phyloP scores from a whole-genome alignment of 306 rosid genomes.

The Mimosa bimucronata region DNA sequence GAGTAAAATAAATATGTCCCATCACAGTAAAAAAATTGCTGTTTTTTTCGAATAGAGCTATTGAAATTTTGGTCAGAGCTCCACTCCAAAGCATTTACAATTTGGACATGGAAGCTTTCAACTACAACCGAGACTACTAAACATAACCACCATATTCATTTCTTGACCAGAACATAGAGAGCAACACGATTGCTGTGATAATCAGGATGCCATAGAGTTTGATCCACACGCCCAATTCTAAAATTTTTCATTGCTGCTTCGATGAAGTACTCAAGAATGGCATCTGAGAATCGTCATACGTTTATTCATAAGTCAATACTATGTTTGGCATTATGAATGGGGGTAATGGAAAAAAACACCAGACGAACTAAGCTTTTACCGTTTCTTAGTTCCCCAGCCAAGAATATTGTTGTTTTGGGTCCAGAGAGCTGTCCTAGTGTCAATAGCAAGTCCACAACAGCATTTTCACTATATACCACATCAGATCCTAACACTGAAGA shows the following conservation, averaged over 20 bases:
- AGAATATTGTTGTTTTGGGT: constrained; percentile 66
- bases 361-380: constrained; percentile 44
- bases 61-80: neutral
- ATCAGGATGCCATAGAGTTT: constrained; percentile 78
- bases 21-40: neutral
- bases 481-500: constrained; percentile 80
- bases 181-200: constrained; percentile 73
- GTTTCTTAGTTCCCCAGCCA: constrained; percentile 85
- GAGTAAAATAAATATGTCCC: neutral
- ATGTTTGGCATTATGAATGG: constrained; percentile 12
- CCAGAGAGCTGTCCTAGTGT: constrained; percentile 74
- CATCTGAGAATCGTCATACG: constrained; percentile 57
- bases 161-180: constrained; percentile 69
- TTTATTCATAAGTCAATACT: constrained; percentile 30
- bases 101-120: constrained; percentile 1
- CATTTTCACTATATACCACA: constrained; percentile 78
- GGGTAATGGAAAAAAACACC: neutral
- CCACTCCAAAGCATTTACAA: constrained; percentile 13
- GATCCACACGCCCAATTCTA: constrained; percentile 76
- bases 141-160: constrained; percentile 39
- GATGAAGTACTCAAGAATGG: constrained; percentile 78
- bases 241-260: constrained; percentile 71
- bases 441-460: constrained; percentile 71
- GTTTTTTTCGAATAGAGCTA: neutral
- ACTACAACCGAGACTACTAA: constrained; percentile 5